Conservation (phyloP, 805 yeast genomes). For the Barnettozyma pratensis region DNA sequence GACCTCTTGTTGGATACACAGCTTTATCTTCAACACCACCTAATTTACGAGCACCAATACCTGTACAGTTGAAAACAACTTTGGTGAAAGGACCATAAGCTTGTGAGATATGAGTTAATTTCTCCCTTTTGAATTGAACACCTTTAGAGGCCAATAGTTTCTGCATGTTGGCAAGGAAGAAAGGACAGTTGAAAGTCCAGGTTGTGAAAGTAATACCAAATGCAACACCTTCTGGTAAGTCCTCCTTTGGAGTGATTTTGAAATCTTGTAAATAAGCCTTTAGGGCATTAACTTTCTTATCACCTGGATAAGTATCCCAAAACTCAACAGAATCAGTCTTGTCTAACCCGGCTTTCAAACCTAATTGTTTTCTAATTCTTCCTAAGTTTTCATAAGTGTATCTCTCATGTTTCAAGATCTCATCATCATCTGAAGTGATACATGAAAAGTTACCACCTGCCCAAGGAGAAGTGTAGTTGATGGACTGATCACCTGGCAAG, state of each 20-base stretch:
- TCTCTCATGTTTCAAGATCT: slow-evolving; percentile 47
- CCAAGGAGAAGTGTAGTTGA: slow-evolving; percentile 74
- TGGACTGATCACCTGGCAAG: slow-evolving; percentile 75
- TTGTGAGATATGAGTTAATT: slow-evolving; percentile 49
- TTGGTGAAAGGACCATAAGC: slow-evolving; percentile 35
- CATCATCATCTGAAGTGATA: slow-evolving; percentile 53
- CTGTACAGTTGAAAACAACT: slow-evolving; percentile 71
- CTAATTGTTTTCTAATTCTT: slow-evolving; percentile 39
- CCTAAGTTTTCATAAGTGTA: slow-evolving; percentile 48
- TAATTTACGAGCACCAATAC: slow-evolving; percentile 58
- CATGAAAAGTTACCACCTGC: slow-evolving; percentile 65
- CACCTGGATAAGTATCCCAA: slow-evolving; percentile 48
- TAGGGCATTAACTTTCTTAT: slow-evolving; percentile 42
- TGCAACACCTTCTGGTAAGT: slow-evolving; percentile 46
- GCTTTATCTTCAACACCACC: slow-evolving; percentile 61
- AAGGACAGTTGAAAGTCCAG: slow-evolving; percentile 72
- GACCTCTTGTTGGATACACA: slow-evolving; percentile 76
- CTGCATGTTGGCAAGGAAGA: slow-evolving; percentile 45
- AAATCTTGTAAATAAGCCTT: slow-evolving; percentile 45
- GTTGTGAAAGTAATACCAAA: slow-evolving; percentile 53
- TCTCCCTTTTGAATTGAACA: slow-evolving; percentile 43
- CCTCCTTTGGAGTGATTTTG: slow-evolving; percentile 26
- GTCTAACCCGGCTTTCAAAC: slow-evolving; percentile 49
- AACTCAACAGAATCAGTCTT: slow-evolving; percentile 50
- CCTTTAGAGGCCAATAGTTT: slow-evolving; percentile 41